phyloP scores from a whole-genome alignment of 345 rosid species.

The Bruguiera sexangula region DNA sequence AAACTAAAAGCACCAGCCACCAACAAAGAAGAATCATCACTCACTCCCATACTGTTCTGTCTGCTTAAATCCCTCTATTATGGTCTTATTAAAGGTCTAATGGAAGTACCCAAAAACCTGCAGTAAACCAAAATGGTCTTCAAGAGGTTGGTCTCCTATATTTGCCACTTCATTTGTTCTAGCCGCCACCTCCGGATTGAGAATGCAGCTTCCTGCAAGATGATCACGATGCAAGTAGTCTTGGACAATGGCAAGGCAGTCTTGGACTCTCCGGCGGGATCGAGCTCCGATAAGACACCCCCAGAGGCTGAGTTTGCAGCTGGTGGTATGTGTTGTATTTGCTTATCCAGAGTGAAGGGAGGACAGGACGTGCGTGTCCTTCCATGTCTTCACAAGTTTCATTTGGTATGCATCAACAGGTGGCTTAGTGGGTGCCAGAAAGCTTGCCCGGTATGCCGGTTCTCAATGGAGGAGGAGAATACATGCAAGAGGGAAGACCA shows the following conservation, averaged over 20 bases:
- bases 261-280: background rate
- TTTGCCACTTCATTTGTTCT: slow-evolving; percentile 22
- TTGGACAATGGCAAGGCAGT: slow-evolving; percentile 4
- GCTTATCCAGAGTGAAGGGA: slow-evolving; percentile 51
- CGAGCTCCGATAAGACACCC: background rate
- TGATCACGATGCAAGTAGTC: slow-evolving; percentile 3
- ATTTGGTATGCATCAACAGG: slow-evolving; percentile 53
- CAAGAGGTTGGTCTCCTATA: slow-evolving; percentile 24
- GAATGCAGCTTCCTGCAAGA: background rate
- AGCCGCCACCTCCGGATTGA: slow-evolving; percentile 23
- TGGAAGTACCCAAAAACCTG: slow-evolving; percentile 6
- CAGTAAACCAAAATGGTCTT: slow-evolving; percentile 35
- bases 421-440: slow-evolving; percentile 57
- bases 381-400: slow-evolving; percentile 80
- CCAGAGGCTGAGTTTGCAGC: slow-evolving; percentile 17
- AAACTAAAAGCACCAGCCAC: slow-evolving; percentile 27
- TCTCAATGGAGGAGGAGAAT: slow-evolving; percentile 31
- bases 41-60: slow-evolving; percentile 4
- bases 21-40: slow-evolving; percentile 11
- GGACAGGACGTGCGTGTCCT: slow-evolving; percentile 41
- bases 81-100: slow-evolving; percentile 14
- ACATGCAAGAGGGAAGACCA: slow-evolving; percentile 28
- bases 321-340: slow-evolving; percentile 64
- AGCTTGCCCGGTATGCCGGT: slow-evolving; percentile 36
- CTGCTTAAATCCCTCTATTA: slow-evolving; percentile 8